These are phyloP conservation scores for Rickenella mellea DNA, from an alignment of 768 basidiomycete genomes.

Conservation along the genomic window DNA sequence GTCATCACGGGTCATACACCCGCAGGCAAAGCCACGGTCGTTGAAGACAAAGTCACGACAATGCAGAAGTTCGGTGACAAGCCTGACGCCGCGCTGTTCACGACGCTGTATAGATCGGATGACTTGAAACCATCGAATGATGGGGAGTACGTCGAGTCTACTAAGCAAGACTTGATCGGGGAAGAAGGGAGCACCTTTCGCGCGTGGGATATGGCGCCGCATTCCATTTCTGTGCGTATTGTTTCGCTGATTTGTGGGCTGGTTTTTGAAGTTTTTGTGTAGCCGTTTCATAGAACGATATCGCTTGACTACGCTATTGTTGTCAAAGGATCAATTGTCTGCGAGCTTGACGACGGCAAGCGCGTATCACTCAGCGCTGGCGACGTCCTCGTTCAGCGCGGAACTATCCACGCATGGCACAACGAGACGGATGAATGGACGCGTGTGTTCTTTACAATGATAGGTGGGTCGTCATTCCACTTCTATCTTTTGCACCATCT, in stretches of 20 bases:
- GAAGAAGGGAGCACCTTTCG: conserved; percentile 9
- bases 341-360: conserved; percentile 16
- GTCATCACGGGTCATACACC: not conserved
- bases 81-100: too few relatives aligned
- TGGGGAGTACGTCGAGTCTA: too few relatives aligned
- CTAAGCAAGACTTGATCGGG: conserved; percentile 5
- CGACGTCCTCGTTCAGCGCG: conserved; percentile 16
- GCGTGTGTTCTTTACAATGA: conserved; percentile 14
- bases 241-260: too few relatives aligned
- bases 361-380: conserved; percentile 12
- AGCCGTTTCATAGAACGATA: conserved; percentile 14
- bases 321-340: conserved; percentile 11
- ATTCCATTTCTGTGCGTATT: conserved; percentile 6
- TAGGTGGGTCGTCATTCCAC: too few relatives aligned
- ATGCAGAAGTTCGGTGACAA: too few relatives aligned
- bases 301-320: conserved; percentile 17
- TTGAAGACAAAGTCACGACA: not conserved
- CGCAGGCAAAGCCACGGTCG: not conserved
- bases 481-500: too few relatives aligned
- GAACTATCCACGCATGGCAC: conserved; percentile 16
- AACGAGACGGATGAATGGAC: conserved; percentile 18
- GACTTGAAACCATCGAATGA: too few relatives aligned
- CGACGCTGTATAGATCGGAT: too few relatives aligned
- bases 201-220: conserved; percentile 10
- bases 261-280: not conserved